Evolutionary conservation across 495 filamentous ascomycete species (phyloP).

Genomic region (Tuber umbilicatum): DNA sequence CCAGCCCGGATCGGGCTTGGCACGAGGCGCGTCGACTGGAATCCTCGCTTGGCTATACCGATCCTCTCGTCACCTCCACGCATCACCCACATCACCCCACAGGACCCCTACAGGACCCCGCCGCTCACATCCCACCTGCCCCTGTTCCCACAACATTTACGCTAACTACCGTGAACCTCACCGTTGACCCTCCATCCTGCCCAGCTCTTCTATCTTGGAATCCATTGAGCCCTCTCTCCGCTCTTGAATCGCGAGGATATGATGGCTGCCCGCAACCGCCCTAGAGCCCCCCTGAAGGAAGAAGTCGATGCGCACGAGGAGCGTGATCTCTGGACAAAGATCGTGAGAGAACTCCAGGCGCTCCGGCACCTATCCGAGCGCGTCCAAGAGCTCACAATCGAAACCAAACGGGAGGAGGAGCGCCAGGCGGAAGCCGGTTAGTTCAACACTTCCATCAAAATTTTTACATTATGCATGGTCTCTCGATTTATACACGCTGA

Average conservation of each 20-base stretch:
- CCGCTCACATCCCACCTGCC: not conserved
- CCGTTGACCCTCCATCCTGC: not conserved
- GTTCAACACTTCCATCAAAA: not conserved
- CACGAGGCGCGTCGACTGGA: not conserved
- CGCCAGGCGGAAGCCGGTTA: constrained; percentile 30
- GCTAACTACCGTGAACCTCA: not conserved
- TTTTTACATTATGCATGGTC: not conserved
- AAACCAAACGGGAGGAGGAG: constrained; percentile 35
- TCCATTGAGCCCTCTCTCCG: not conserved
- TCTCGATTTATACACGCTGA: not conserved
- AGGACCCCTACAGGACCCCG: not conserved
- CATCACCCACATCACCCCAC: not conserved
- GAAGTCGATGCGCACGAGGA: constrained; percentile 41
- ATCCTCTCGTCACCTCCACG: not conserved
- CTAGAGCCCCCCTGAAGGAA: constrained; percentile 32
- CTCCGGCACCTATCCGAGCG: constrained; percentile 32
- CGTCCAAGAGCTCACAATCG: constrained; percentile 26
- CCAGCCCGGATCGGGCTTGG: not conserved
- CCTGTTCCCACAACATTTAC: not conserved
- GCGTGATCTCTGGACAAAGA: constrained; percentile 36
- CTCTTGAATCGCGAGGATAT: not conserved
- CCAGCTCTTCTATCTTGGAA: not conserved
- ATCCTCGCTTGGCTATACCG: not conserved
- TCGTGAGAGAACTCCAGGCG: constrained; percentile 38
- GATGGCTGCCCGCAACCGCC: constrained; percentile 40